Evolutionary conservation across 495 filamentous ascomycete genomes (phyloP), one percentile per base, ranked within the genome.

Genomic region (Astrothelium macrocarpum): DNA sequence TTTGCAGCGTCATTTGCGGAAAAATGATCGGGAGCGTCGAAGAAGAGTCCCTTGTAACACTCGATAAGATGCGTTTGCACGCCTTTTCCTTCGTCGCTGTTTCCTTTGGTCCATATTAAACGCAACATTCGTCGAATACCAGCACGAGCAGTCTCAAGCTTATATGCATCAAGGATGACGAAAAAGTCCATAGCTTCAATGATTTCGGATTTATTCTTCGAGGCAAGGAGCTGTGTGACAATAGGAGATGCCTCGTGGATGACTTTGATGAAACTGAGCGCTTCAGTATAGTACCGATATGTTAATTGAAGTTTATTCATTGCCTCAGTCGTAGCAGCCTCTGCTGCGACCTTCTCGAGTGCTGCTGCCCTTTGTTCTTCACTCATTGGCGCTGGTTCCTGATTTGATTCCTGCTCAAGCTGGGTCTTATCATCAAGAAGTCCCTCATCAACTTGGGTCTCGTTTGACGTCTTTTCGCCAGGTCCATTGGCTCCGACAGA

Each of bases 141-240:
- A 61, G 74, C 75, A 72, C 92, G 89, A 65, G 94, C 90, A 59
- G 91, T 89, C 73, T 96, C 90, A 53, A 99, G 84, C 73, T 92
- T 92, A 82, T 97, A 97, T 7, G 90, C 91, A 74, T 99, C 91
- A 39, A 93, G 83, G 32, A 96, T 85, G 63, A 92, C 90, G 69
- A 97, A 95, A 75, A 94, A 97, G 70, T 99, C 94, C 91, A 99
- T 99, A 2, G 94, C 95, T 71, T 97, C 95, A 62, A 97, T 96
- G 28, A 96, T 89, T 73, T 99, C 94, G 65, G 87, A 95, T 79
- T 97, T 97, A 78, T 97, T 99, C 71, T 88, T 90, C 16, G 92
- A 93, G 5, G 88, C 87, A 11, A 99, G 80, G 4, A 99, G 81
- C 74, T 96, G 93, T 65, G 87, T 89, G 20, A 97, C 84, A 14